Conservation (phyloP, 2,329 filamentous ascomycete species). For the Penicillium sp. region DNA sequence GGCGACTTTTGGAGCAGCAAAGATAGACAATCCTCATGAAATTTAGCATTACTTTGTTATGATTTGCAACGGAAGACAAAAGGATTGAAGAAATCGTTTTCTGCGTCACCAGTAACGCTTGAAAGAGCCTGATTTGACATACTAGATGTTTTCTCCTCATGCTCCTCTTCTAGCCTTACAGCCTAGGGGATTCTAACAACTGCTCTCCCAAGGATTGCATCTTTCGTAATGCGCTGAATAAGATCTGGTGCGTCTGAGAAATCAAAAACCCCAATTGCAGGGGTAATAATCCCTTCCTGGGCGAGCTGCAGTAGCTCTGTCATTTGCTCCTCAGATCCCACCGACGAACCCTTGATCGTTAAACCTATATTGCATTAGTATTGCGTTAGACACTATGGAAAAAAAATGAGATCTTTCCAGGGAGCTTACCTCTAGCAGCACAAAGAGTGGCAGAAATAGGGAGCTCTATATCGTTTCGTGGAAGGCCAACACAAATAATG, state of each 20-base stretch:
- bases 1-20: neutral
- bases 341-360: constrained; percentile 29
- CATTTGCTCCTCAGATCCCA: constrained; percentile 30
- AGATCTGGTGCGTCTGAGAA: constrained; percentile 23
- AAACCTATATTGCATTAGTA: constrained; percentile 20
- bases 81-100: neutral
- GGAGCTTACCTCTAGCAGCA: constrained; percentile 29
- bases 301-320: constrained; percentile 23
- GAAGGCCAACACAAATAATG: constrained; percentile 29
- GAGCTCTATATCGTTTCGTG: constrained; percentile 28
- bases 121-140: neutral
- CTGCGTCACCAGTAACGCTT: neutral
- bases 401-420: neutral
- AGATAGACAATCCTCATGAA: no score
- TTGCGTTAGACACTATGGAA: neutral
- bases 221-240: constrained; percentile 19
- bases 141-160: neutral
- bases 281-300: constrained; percentile 21
- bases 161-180: neutral
- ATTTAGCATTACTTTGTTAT: no score
- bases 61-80: neutral
- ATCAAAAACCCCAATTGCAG: constrained; percentile 24
- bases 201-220: constrained; percentile 27
- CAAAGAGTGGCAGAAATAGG: constrained; percentile 30
- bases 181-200: constrained; percentile 24